Evolutionary conservation across 2,329 filamentous ascomycete genomes (phyloP).

Genomic region (Metarhizium sp.): DNA sequence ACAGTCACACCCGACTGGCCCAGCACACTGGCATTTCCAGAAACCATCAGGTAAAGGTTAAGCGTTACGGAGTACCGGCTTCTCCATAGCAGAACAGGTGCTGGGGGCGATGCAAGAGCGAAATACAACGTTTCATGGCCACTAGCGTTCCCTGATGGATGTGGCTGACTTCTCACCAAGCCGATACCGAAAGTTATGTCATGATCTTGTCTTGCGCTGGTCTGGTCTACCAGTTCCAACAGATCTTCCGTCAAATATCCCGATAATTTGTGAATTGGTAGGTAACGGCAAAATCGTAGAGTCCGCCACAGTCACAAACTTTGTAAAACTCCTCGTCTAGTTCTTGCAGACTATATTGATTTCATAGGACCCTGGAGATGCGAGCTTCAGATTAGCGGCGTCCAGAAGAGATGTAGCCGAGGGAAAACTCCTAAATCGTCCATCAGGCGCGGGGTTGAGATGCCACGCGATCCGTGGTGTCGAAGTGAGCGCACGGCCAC

Average conservation of each 20-base stretch:
- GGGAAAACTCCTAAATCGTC: too few relatives aligned
- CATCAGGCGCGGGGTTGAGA: not conserved
- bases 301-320: too few relatives aligned
- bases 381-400: not conserved
- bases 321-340: too few relatives aligned
- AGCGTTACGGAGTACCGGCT: not conserved
- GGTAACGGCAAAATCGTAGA: too few relatives aligned
- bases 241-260: not conserved
- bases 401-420: too few relatives aligned
- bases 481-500: not conserved
- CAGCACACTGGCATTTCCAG: too few relatives aligned
- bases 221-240: not conserved
- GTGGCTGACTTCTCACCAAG: not conserved
- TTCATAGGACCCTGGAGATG: not conserved
- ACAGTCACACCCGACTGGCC: too few relatives aligned
- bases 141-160: not conserved
- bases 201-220: not conserved
- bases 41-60: too few relatives aligned
- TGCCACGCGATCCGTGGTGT: not conserved
- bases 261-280: not conserved
- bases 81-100: not conserved
- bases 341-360: too few relatives aligned
- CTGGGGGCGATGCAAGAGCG: conserved; percentile 4
- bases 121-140: conserved; percentile 13
- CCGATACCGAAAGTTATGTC: not conserved